Base-by-base conservation (phyloP, 1,284 basidiomycete species). In the Cryptococcus sp. region DNA sequence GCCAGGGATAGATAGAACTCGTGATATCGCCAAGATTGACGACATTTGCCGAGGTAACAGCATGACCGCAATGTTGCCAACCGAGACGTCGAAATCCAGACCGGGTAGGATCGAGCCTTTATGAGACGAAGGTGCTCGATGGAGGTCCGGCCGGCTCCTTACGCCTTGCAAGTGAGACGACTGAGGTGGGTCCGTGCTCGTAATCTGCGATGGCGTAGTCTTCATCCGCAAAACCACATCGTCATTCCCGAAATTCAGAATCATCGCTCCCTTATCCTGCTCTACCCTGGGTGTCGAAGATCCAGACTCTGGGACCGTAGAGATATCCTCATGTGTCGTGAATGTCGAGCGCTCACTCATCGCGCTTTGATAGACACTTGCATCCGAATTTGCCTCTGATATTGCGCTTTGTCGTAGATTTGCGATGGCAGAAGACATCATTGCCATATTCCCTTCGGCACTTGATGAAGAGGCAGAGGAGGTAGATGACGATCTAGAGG, bases 361-460 rank as follows among this genome's bases (percentile, higher is more conserved):
- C 4, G 65, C 66, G 46, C 64, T 67, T 24, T 63, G 56, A 45
- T 73, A 74, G 9, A 73, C 45, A 37, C 63, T 69, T 23, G 54
- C 59, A 3, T 62, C 65, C 0, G 59, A 58, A 10, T 50, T 57
- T 1, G 51, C 46, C 10, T 50, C 50, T 13, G 57, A 54, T 19
- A 52, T 50, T 10, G 56, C 54, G 46, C 74, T 75, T 22, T 73
- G 58, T 13, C 78, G 67, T 11, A 79, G 59, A 59, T 79, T 77
- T 1, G 73, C 73, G 7, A 78, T 74, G 0, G 76, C 77, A 57
- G 74, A 71, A 5, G 76, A 78, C 77, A 79, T 78, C 46, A 71
- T 57, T 11, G 62, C 62, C 25, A 64, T 58, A 23, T 69, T 67
- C 7, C 57, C 61, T 23, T 48, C 49, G 10, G 40, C 43, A 9